Conservation (phyloP, 2,329 filamentous ascomycete species). For the Sordariomycetes sp. region DNA sequence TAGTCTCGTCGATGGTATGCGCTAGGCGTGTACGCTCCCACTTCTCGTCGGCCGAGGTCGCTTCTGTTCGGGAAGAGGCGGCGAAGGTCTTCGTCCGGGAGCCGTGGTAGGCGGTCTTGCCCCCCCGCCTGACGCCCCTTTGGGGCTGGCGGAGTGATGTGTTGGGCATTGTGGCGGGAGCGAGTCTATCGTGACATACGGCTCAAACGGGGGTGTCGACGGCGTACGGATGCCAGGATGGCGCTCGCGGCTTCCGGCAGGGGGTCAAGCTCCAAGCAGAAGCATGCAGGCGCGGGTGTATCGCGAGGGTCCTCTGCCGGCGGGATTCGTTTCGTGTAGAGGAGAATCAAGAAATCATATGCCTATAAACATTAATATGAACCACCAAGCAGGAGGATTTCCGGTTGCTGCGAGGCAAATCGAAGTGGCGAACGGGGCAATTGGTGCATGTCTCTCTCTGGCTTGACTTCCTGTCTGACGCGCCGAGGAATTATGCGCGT, state of each 20-base stretch:
- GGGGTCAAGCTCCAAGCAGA: neutral
- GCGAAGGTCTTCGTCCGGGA: constrained; percentile 66
- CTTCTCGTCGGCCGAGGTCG: constrained; percentile 85
- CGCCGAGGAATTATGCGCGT: neutral
- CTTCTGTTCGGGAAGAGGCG: constrained; percentile 67
- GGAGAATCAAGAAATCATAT: neutral
- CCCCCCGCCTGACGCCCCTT: constrained; percentile 58
- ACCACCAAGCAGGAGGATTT: neutral
- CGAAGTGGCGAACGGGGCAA: neutral
- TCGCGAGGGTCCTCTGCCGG: neutral
- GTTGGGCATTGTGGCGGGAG: constrained; percentile 43
- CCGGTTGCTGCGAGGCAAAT: neutral
- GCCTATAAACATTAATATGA: neutral
- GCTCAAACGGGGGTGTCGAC: neutral
- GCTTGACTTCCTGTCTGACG: neutral
- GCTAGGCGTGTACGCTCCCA: constrained; percentile 76
- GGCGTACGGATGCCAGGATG: neutral
- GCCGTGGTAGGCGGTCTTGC: constrained; percentile 62
- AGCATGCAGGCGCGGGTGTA: neutral
- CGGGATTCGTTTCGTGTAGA: neutral
- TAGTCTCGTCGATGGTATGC: constrained; percentile 83
- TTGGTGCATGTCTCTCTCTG: neutral
- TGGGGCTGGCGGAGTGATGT: constrained; percentile 48
- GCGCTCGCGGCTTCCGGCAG: neutral
- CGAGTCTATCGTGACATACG: neutral